Evolutionary conservation across 768 basidiomycete genomes (phyloP).

Genomic region (Myochromella boudieri): DNA sequence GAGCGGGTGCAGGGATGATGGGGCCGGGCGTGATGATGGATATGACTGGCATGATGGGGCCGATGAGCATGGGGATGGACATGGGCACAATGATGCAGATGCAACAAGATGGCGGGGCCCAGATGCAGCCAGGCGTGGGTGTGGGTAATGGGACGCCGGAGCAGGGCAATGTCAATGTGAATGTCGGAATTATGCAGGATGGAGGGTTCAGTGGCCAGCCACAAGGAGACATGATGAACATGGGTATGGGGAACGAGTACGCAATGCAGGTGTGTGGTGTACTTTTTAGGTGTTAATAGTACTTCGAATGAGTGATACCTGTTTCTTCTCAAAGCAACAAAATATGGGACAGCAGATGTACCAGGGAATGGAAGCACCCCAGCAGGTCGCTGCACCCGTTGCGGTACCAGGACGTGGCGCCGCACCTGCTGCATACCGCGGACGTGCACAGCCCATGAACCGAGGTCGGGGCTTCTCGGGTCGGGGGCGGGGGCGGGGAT

Average conservation of each 20-base stretch:
- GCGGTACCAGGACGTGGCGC: slow-evolving; percentile 40
- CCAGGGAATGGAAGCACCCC: slow-evolving; percentile 53
- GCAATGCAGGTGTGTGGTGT: slow-evolving; percentile 64
- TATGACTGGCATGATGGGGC: slow-evolving; percentile 66
- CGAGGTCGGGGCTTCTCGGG: slow-evolving; percentile 41
- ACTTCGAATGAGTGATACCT: too few species aligned
- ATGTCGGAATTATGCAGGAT: slow-evolving; percentile 49
- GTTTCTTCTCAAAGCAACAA: slow-evolving; percentile 50
- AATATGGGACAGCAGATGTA: slow-evolving; percentile 72
- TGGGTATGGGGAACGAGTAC: slow-evolving; percentile 66
- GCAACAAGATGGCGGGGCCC: slow-evolving; percentile 38
- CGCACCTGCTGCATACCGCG: slow-evolving; percentile 29
- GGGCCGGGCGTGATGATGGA: slow-evolving; percentile 76
- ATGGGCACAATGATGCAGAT: slow-evolving; percentile 69
- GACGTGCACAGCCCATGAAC: slow-evolving; percentile 34
- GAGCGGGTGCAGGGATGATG: slow-evolving; percentile 60
- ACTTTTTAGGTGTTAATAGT: neutral
- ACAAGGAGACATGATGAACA: slow-evolving; percentile 61
- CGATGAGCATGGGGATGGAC: slow-evolving; percentile 65
- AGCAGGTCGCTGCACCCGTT: slow-evolving; percentile 44
- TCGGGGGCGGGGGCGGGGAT: slow-evolving; percentile 45
- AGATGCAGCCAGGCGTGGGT: slow-evolving; percentile 33
- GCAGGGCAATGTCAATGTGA: slow-evolving; percentile 33
- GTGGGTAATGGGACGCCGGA: slow-evolving; percentile 41
- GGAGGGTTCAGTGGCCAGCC: slow-evolving; percentile 44